These are phyloP conservation scores for Bipolaris sorokiniana DNA, from an alignment of 2,329 filamentous ascomycete genomes.

Conservation along the genomic window DNA sequence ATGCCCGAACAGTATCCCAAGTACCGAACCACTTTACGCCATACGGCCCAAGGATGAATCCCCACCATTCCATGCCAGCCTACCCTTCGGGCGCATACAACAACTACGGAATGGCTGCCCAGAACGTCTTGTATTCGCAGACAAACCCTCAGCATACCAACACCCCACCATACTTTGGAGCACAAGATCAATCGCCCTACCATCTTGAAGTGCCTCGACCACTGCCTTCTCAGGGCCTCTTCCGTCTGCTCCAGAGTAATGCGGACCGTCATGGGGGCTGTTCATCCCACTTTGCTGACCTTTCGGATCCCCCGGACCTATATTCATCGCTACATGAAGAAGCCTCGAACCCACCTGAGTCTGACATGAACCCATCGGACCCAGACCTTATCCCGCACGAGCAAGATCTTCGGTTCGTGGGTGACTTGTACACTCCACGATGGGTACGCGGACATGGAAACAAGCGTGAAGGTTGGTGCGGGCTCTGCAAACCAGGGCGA, in stretches of 20 bases:
- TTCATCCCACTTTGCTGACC: slow-evolving; percentile 70
- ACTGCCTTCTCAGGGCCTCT: slow-evolving; percentile 71
- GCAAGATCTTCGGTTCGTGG: slow-evolving; percentile 75
- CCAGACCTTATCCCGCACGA: slow-evolving; percentile 78
- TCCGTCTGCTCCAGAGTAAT: slow-evolving; percentile 77
- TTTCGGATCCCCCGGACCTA: slow-evolving; percentile 77
- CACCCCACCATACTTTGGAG: slow-evolving; percentile 53
- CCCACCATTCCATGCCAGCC: slow-evolving; percentile 49
- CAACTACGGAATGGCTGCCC: slow-evolving; percentile 40
- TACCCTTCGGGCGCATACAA: slow-evolving; percentile 43
- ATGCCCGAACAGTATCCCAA: slow-evolving; percentile 60
- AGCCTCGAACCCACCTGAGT: slow-evolving; percentile 73
- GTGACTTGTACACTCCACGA: slow-evolving; percentile 80
- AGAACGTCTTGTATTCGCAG: slow-evolving; percentile 48
- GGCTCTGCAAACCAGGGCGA: slow-evolving; percentile 82
- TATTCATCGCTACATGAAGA: slow-evolving; percentile 77
- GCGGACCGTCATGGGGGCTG: slow-evolving; percentile 70
- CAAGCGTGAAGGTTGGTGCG: slow-evolving; percentile 89
- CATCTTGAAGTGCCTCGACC: slow-evolving; percentile 62
- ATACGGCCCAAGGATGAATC: slow-evolving; percentile 63
- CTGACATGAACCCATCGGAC: slow-evolving; percentile 81
- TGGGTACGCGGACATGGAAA: slow-evolving; percentile 88
- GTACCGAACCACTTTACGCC: slow-evolving; percentile 68
- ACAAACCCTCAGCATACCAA: slow-evolving; percentile 62
- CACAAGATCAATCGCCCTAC: slow-evolving; percentile 59